Evolutionary conservation across 1,284 basidiomycete genomes (phyloP).

Genomic region (Sporisorium graminicola): DNA sequence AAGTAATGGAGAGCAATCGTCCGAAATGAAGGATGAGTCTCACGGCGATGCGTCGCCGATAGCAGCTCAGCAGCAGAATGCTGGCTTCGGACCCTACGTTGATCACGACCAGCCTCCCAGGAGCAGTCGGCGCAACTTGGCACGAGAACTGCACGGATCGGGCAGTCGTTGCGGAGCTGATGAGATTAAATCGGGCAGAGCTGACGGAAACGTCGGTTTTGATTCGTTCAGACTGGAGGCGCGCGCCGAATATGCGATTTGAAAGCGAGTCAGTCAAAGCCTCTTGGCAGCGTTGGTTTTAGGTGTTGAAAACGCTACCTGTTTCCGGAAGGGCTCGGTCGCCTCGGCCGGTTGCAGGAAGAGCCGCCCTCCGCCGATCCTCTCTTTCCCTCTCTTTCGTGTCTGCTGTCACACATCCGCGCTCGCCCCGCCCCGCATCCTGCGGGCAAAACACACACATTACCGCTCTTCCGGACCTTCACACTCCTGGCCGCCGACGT

Average conservation of each 20-base stretch:
- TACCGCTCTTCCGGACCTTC: neutral
- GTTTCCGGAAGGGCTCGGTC: constrained; percentile 22
- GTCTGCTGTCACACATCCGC: neutral
- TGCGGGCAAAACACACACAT: neutral
- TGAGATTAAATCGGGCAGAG: neutral
- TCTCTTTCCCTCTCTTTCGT: neutral
- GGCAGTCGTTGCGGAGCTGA: neutral
- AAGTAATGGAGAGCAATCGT: no score
- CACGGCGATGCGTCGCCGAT: neutral
- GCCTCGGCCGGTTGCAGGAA: constrained; percentile 1
- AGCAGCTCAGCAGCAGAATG: neutral
- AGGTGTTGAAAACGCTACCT: constrained; percentile 24
- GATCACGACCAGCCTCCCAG: neutral
- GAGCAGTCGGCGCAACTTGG: neutral
- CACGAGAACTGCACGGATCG: neutral
- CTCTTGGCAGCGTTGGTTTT: constrained; percentile 9
- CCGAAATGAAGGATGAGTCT: neutral
- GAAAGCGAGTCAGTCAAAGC: neutral
- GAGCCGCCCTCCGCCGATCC: constrained; percentile 2
- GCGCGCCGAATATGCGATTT: neutral
- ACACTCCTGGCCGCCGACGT: neutral
- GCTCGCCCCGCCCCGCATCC: constrained; percentile 1
- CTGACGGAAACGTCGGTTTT: constrained; percentile 28
- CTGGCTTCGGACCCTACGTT: neutral
- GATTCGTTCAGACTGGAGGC: constrained; percentile 20